Conservation (phyloP, 257 asterid genomes). For the Lycium ferocissimum region DNA sequence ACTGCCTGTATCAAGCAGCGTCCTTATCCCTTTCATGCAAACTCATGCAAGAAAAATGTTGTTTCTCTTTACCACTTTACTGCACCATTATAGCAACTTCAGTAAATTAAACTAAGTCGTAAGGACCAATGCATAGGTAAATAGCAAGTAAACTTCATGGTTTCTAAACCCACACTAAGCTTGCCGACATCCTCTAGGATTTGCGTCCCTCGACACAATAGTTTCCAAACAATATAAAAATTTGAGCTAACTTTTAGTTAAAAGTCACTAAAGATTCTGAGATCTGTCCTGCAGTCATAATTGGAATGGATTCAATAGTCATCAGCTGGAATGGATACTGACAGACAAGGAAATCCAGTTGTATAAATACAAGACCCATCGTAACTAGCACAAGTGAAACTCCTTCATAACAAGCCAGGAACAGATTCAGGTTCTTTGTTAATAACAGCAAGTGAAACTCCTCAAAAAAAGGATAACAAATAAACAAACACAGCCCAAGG, state of each 20-base stretch:
- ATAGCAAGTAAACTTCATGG: constrained; percentile 2
- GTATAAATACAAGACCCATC: background rate
- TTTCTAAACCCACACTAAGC: constrained; percentile 10
- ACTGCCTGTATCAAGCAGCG: constrained; percentile 10
- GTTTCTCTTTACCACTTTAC: background rate
- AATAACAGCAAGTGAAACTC: constrained; percentile 16
- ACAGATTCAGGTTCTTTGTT: background rate
- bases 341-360: background rate
- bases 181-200: background rate
- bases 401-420: constrained; percentile 14
- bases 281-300: constrained; percentile 5
- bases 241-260: background rate
- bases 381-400: background rate
- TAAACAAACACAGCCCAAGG: constrained; percentile 19
- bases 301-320: background rate
- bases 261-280: background rate
- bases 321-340: background rate
- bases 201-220: constrained; percentile 6
- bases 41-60: background rate
- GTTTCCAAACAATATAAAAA: background rate
- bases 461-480: background rate
- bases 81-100: constrained; percentile 10
- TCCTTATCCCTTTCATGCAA: background rate
- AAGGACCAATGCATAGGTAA: background rate
- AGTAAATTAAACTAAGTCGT: background rate